phyloP scores from a whole-genome alignment of 2,329 filamentous ascomycete genomes.

The Arthrobotrys megalospora region DNA sequence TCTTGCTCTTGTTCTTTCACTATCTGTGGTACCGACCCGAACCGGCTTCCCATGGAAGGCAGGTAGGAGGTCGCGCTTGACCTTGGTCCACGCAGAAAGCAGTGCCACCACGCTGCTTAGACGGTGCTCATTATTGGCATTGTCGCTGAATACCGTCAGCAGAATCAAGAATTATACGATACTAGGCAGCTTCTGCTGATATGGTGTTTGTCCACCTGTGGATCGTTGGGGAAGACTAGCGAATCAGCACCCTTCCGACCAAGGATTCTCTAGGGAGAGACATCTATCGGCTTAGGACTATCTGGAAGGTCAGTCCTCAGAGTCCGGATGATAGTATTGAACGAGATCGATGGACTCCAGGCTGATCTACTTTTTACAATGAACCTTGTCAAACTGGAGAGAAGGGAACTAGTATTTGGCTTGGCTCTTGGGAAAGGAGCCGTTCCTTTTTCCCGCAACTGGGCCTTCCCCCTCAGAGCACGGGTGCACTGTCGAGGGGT shows the following conservation, averaged over 20 bases:
- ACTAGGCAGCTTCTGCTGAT: conserved; percentile 58
- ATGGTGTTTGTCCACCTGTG: conserved; percentile 35
- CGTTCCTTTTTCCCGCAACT: conserved; percentile 61
- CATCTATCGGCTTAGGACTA: conserved; percentile 54
- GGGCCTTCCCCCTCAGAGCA: conserved; percentile 51
- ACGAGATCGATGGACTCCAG: conserved; percentile 59
- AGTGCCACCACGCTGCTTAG: conserved; percentile 58
- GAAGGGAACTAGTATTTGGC: conserved; percentile 41
- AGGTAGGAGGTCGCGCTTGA: conserved; percentile 58
- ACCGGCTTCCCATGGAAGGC: conserved; percentile 61
- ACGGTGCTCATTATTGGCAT: conserved; percentile 4
- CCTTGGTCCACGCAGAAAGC: conserved; percentile 57
- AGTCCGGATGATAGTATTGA: conserved; percentile 59
- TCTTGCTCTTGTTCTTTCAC: conserved; percentile 44
- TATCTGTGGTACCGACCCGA: conserved; percentile 60
- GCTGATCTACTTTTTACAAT: conserved; percentile 59
- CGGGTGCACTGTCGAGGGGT: conserved; percentile 59
- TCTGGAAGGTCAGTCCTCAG: conserved; percentile 58
- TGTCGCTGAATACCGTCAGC: conserved; percentile 39
- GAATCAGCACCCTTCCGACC: conserved; percentile 48
- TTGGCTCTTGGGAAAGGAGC: conserved; percentile 61
- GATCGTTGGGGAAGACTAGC: conserved; percentile 53
- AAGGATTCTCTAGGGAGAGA: conserved; percentile 47
- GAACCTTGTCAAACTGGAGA: conserved; percentile 58
- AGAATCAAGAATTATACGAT: conserved; percentile 45